Evolutionary conservation across 306 rosid genomes (phyloP), one percentile per base, ranked within the genome.

Genomic region (Prunus kanzakura): DNA sequence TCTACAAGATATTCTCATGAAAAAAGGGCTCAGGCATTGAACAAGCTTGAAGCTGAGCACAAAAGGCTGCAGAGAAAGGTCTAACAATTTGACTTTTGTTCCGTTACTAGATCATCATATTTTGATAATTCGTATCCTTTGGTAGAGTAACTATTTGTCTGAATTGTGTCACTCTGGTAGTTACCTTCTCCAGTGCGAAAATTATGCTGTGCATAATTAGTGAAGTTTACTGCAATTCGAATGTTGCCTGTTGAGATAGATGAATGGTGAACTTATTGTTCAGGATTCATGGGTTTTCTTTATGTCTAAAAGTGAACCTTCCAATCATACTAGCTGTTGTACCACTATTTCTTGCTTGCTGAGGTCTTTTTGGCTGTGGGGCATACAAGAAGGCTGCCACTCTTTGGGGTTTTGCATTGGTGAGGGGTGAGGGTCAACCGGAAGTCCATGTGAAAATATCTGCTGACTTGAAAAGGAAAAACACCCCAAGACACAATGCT

Each of bases 41-140:
- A 90, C 76, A 84, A 79, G 76, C 87, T 90, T 78, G 81, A 73
- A 82, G 83, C 49, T 58, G 86, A 82, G 70, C 79, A 67, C 65
- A 83, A 15, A 77, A 85, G 60, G 68, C 84, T 89, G 75, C 89
- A 84, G 84, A 83, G 82, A 86, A 94, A 91, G 98, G 97, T 93
- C 52, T 75, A 19, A 47, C 16, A 27, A 3, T 56, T 46, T 76
- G 27, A 25, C 65, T 38, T 85, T 49, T 72, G 47, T 55, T 45
- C 20, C 4, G 23, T 22, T 29, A 38, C 55, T 11, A 32, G 19
- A 32, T 45, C 52, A 38, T 6, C 3, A 27, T 25, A 16, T 8
- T 32, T 8, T 63, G 20, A 7, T 15, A 32, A 14, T 29, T 63
- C 43, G 9, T 30, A 29, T 63, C 2, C 9, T 30, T 38, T 18